A percentile compares a stretch with the other conserved stretches of the same genome.
phyloP scores from a whole-genome alignment of 495 filamentous ascomycete species.

The Aspergillus cavernicola region DNA sequence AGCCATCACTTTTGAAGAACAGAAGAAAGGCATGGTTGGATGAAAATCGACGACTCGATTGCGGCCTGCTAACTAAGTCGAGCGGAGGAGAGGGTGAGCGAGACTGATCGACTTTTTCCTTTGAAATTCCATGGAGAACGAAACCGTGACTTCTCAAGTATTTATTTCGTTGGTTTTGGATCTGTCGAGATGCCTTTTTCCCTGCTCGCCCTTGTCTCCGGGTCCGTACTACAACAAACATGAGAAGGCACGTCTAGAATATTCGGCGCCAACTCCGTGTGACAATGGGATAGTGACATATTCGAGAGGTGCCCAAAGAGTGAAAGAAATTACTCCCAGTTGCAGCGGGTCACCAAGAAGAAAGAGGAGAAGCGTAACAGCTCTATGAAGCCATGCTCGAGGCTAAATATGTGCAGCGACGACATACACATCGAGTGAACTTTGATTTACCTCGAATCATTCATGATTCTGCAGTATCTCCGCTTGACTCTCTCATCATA shows the following conservation, averaged over 20 bases:
- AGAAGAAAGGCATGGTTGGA: slow-evolving; percentile 11
- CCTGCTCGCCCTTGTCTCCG: background rate
- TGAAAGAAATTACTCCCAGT: background rate
- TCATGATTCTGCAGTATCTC: background rate
- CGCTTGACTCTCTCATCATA: background rate
- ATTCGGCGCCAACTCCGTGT: slow-evolving; percentile 3
- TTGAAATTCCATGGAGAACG: background rate
- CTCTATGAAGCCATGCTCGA: no score
- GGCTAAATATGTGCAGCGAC: no score
- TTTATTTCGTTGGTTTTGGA: slow-evolving; percentile 2
- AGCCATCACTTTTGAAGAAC: background rate
- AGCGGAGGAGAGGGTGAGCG: background rate
- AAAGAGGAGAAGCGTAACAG: no score
- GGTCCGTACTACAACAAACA: slow-evolving; percentile 8
- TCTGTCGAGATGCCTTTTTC: background rate
- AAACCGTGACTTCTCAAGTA: background rate
- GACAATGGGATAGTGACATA: slow-evolving; percentile 1
- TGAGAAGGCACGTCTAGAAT: background rate
- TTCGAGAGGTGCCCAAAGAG: background rate
- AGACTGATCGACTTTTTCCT: background rate
- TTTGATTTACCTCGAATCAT: background rate
- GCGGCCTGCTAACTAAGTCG: background rate
- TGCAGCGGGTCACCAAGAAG: background rate
- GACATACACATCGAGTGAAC: background rate
- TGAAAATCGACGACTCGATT: no score